Evolutionary conservation across 106 monocot species (phyloP).

Genomic region (Vanilla planifolia): DNA sequence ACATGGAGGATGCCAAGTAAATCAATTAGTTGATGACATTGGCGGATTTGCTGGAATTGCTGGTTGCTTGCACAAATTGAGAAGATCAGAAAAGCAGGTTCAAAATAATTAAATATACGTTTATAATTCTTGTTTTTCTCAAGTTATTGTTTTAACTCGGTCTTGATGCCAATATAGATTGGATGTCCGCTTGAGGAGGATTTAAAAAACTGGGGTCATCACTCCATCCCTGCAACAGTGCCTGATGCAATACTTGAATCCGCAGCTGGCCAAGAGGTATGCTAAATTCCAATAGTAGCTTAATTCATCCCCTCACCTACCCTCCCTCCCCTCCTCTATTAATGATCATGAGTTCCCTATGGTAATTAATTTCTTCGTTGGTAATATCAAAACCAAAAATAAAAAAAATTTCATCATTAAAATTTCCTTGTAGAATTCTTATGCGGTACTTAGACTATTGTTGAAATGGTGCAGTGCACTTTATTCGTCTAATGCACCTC

Average conservation of each 20-base stretch:
- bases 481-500: no score
- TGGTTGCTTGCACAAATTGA: conserved; percentile 73
- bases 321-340: no score
- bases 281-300: background rate
- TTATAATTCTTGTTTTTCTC: conserved; percentile 1
- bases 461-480: no score
- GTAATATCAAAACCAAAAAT: no score
- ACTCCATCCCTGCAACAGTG: conserved; percentile 47
- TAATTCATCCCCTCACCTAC: background rate
- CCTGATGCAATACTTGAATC: conserved; percentile 85
- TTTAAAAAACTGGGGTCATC: conserved; percentile 90
- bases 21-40: conserved; percentile 41
- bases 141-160: conserved; percentile 5
- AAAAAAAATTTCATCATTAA: no score
- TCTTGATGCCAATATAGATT: conserved; percentile 31
- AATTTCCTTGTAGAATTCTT: no score
- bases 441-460: no score
- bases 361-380: background rate
- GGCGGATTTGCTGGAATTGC: conserved; percentile 85
- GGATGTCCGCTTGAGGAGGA: conserved; percentile 93
- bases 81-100: conserved; percentile 70
- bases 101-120: background rate
- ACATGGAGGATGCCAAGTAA: background rate
- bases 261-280: conserved; percentile 89
- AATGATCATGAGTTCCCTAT: background rate